Conservation (phyloP, 1,139 yeast genomes). For the Lodderomyces metapsilosis region DNA sequence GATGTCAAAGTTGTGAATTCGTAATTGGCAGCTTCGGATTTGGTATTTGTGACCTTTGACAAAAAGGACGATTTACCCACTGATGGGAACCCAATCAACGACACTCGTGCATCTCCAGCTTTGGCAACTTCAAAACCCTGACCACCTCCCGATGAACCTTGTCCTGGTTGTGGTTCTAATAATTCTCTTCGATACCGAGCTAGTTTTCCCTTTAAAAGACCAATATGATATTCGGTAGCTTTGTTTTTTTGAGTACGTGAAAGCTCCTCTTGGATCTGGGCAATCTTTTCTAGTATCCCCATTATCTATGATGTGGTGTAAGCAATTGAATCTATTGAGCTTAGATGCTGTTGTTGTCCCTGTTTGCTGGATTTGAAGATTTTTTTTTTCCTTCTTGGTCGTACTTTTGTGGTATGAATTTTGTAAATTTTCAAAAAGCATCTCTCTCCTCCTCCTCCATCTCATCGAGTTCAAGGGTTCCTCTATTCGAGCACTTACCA, state of each 20-base stretch:
- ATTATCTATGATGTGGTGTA: constrained; percentile 14
- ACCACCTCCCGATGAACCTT: constrained; percentile 69
- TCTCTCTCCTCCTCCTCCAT: no score
- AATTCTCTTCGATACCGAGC: constrained; percentile 93
- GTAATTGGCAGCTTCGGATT: constrained; percentile 91
- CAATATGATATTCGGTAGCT: constrained; percentile 96
- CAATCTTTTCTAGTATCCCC: constrained; percentile 66
- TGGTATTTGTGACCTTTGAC: constrained; percentile 85
- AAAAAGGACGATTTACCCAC: constrained; percentile 94
- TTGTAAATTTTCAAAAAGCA: no score
- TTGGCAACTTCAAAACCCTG: constrained; percentile 95
- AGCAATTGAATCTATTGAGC: no score
- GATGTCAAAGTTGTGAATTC: constrained; percentile 96
- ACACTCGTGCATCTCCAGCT: constrained; percentile 95
- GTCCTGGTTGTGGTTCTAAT: constrained; percentile 79
- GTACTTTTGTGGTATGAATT: no score
- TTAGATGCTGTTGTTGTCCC: not conserved
- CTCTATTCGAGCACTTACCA: no score
- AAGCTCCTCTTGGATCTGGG: constrained; percentile 89
- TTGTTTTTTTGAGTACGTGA: constrained; percentile 95
- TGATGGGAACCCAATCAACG: constrained; percentile 94
- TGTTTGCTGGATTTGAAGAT: no score
- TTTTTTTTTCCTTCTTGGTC: no score
- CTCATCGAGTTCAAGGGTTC: no score
- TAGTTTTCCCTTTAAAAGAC: constrained; percentile 87